Evolutionary conservation across 2,329 filamentous ascomycete genomes (phyloP), one percentile per base, ranked within the genome.

Genomic region (Xylariaceae sp.): DNA sequence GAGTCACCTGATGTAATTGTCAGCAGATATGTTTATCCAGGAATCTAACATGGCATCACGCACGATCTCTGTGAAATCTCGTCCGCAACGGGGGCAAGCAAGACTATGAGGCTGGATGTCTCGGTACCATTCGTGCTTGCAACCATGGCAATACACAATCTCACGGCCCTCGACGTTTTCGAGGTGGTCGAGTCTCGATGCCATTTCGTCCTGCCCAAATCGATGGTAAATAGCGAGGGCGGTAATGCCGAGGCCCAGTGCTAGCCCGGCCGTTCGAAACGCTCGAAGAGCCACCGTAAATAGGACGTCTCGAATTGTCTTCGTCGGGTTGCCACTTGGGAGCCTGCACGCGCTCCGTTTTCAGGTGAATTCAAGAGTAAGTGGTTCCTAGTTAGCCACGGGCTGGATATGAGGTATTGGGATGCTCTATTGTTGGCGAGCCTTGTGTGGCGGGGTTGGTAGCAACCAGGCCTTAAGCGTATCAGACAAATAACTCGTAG

Each of bases 1-100:
- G 67, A 19, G 72, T 73, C 18, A 84, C 68, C 81, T 84, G 48
- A 29, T 8, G n/a, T 13, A 12, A 30, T 30, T 30, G 61, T 75
- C 54, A 70, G 55, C 29, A 40, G 5, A 22, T 22, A 29, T 34
- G 47, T 5, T 21, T 12, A 3, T n/a, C 16, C 9, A 34, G 16
- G 13, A 4, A 10, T 5, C 18, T 16, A 6, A 21, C 6, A 46
- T 39, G 37, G 21, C 34, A 13, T 12, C 19, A 77, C 86, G 67
- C 76, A 95, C 92, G 63, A 97, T 90, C 73, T 99, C 92, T 15
- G 84, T 89, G 61, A 89, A 85, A 18, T 95, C 89, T 36, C 84
- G 84, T 3, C 78, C 68, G 68, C 94, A 99, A n/a, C 74, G 71
- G 15, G 91, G 90, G 67, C 94, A 99, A 15, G 73, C 74, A 58